Base-by-base conservation (phyloP, 163 green algal species). In the Scenedesmus sp. region DNA sequence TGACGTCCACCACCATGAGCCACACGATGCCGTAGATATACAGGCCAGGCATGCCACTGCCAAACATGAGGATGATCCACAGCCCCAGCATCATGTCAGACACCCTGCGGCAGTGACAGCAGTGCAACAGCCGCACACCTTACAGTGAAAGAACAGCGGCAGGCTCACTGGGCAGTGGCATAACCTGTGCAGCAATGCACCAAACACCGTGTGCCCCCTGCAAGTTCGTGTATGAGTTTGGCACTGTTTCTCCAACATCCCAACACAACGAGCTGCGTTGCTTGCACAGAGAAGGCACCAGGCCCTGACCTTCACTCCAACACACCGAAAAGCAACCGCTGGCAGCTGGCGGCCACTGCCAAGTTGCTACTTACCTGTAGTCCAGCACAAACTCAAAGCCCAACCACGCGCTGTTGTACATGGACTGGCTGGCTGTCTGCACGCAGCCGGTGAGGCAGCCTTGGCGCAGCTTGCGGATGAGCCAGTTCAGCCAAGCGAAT, bases 1-100 rank as follows among this genome's bases (percentile, higher is more conserved):
- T 83, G 59, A 89, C 2, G 15, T 94, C 88, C 26, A 90, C 60
- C 82, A 93, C 91, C 18, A 79, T 0, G 20, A 95, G 73, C 90
- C 93, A 94, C 3, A 88, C 74, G 3, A 92, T 26, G 20, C 91
- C 86, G 55, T 92, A 76, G n/a, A 94, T 66, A 82, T 92, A 94
- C 12, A 91, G 23, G 60, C 92, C 82, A n/a, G 94, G 94, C 92
- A 96, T 96, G 91, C 94, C 93, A n/a, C 34, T 93, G 20, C 93
- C 93, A 92, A 96, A 96, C 89, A 96, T 92, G 34, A 96, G 60
- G 18, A 91, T 77, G 64, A 93, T 89, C 74, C 85, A 91, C 46
- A 93, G 34, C 10, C 83, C 77, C 20, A 93, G 85, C 90, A 93
- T 93, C 46, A 91, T 84, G 85, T 91, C 85, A 0, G 84, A 83